A percentile compares a stretch with the other conserved stretches of the same genome.
phyloP scores from a whole-genome alignment of 148 eudicot species.

The Vaccinium darrowii region DNA sequence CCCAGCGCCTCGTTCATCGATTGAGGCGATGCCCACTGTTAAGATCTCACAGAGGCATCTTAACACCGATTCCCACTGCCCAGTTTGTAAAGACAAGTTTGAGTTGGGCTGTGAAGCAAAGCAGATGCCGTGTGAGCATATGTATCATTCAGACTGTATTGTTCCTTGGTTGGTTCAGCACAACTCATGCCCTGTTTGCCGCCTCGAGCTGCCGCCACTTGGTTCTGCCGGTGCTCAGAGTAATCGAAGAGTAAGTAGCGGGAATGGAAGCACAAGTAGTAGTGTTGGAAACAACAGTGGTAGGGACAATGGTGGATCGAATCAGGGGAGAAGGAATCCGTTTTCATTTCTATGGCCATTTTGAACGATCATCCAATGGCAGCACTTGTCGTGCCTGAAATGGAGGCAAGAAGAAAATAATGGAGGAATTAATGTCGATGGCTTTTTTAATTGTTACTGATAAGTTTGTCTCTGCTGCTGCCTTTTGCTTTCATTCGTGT shows the following conservation, averaged over 20 bases:
- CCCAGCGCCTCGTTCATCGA: slow-evolving; percentile 81
- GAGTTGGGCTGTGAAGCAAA: slow-evolving; percentile 78
- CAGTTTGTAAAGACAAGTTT: slow-evolving; percentile 86
- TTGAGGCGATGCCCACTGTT: slow-evolving; percentile 90
- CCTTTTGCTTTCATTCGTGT: slow-evolving; percentile 15
- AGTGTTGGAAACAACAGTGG: slow-evolving; percentile 16
- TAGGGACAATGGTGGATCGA: slow-evolving; percentile 38
- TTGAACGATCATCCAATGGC: slow-evolving; percentile 50
- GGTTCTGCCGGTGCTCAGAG: slow-evolving; percentile 36
- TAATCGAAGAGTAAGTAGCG: slow-evolving; percentile 30
- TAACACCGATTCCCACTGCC: slow-evolving; percentile 78
- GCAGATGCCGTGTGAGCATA: slow-evolving; percentile 86
- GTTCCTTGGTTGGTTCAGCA: slow-evolving; percentile 94
- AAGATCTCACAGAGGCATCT: slow-evolving; percentile 72
- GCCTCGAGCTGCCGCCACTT: slow-evolving; percentile 65
- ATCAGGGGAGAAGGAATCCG: slow-evolving; percentile 65
- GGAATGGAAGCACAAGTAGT: slow-evolving; percentile 28
- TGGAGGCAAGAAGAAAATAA: slow-evolving; percentile 37
- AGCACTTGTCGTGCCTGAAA: slow-evolving; percentile 27
- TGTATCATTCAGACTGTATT: slow-evolving; percentile 89
- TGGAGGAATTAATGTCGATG: slow-evolving; percentile 51
- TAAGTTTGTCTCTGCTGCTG: slow-evolving; percentile 18
- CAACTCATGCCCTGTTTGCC: slow-evolving; percentile 96
- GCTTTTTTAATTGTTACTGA: slow-evolving; percentile 51
- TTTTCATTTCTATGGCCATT: slow-evolving; percentile 84